phyloP scores from a whole-genome alignment of 257 asterid genomes.

The Ilex asprella region DNA sequence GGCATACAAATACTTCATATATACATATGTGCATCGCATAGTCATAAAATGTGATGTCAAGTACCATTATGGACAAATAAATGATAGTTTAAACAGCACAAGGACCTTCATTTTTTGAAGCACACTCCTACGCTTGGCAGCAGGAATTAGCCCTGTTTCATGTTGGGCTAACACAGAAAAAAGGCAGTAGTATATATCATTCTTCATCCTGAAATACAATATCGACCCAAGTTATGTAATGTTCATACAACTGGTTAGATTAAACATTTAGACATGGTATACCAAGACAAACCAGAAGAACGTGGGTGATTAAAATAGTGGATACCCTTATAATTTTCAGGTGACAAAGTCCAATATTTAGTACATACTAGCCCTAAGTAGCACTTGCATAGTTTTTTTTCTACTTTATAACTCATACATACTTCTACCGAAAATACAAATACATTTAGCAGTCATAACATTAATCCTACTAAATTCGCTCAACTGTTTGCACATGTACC shows the following conservation, averaged over 20 bases:
- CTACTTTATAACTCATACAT: no score
- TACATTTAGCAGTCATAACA: no score
- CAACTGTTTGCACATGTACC: no score
- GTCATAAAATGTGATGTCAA: no score
- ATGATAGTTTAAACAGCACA: neutral
- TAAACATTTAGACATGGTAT: neutral
- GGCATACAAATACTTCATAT: no score
- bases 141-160: neutral
- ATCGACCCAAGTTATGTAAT: no score
- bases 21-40: no score
- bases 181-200: neutral
- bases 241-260: neutral
- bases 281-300: neutral
- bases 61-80: neutral
- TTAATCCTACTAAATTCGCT: no score
- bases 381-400: no score
- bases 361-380: neutral
- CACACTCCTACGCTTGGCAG: conserved; percentile 3
- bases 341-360: neutral
- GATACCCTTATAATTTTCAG: neutral
- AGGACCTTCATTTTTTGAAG: conserved; percentile 10
- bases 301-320: neutral
- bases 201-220: conserved; percentile 12
- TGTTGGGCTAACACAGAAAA: no score
- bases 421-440: no score